Conservation (phyloP, 2,329 filamentous ascomycete species). For the Capronia americana region DNA sequence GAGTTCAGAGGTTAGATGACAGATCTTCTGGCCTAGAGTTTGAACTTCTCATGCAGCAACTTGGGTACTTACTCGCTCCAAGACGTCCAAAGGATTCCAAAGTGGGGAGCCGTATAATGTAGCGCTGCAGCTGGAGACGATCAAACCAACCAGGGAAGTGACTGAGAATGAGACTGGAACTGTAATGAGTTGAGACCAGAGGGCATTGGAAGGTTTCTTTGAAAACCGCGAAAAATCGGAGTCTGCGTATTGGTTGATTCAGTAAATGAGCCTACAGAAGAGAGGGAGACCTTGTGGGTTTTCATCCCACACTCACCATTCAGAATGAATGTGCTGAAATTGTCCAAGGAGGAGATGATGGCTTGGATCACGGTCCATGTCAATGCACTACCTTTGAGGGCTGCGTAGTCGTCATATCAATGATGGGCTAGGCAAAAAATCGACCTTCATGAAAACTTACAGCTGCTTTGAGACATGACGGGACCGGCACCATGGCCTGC, state of each 20-base stretch:
- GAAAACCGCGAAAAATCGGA: constrained; percentile 82
- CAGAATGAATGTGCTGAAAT: constrained; percentile 83
- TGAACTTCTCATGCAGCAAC: not conserved
- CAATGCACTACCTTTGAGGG: constrained; percentile 68
- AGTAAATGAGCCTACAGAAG: not conserved
- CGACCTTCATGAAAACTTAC: constrained; percentile 9
- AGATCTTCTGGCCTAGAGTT: not conserved
- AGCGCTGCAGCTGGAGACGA: constrained; percentile 74
- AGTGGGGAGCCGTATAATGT: constrained; percentile 67
- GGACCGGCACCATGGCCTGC: constrained; percentile 78
- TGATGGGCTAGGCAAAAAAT: constrained; percentile 1
- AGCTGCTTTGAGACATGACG: constrained; percentile 73
- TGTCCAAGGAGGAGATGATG: constrained; percentile 86
- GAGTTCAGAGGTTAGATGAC: constrained; percentile 39
- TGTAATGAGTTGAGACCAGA: constrained; percentile 46
- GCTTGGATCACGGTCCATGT: constrained; percentile 83
- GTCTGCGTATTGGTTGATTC: constrained; percentile 43
- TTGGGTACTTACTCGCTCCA: constrained; percentile 69
- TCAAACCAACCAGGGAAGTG: constrained; percentile 84
- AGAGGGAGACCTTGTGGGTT: not conserved
- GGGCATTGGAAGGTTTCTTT: constrained; percentile 50
- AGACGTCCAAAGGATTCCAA: constrained; percentile 74
- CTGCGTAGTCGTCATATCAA: constrained; percentile 12
- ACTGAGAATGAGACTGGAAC: constrained; percentile 75
- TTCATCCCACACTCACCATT: constrained; percentile 53